Conservation (phyloP, 495 filamentous ascomycete genomes). For the Polyplosphaeria fusca region DNA sequence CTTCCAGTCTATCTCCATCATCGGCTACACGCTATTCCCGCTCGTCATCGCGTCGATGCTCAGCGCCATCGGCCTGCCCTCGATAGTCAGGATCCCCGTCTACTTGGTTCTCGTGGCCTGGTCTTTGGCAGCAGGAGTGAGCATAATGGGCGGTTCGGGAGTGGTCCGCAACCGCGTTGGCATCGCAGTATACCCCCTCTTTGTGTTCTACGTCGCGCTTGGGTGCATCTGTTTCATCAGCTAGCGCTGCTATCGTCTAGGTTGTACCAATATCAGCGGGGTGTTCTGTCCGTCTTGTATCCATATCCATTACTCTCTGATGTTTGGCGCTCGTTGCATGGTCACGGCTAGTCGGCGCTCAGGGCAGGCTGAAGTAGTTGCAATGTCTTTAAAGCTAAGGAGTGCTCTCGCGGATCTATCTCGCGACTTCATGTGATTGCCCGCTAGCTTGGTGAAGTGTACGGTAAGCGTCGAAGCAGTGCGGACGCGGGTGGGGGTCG, state of each 20-base stretch:
- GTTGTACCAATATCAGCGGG: conserved; percentile 14
- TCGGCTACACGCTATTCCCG: conserved; percentile 98
- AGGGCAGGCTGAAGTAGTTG: too few relatives aligned
- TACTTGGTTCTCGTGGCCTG: conserved; percentile 84
- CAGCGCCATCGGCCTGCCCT: conserved; percentile 73
- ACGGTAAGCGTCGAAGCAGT: too few relatives aligned
- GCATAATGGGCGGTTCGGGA: conserved; percentile 91
- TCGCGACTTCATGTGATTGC: too few relatives aligned
- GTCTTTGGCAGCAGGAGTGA: conserved; percentile 92
- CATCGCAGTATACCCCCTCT: conserved; percentile 89
- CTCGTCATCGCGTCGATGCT: conserved; percentile 89
- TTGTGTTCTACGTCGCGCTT: conserved; percentile 92
- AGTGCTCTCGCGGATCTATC: too few relatives aligned
- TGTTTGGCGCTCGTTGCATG: too few relatives aligned
- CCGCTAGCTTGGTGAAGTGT: too few relatives aligned
- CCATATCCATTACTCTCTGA: too few relatives aligned
- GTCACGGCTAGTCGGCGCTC: too few relatives aligned
- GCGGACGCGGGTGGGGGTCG: too few relatives aligned
- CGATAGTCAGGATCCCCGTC: conserved; percentile 79
- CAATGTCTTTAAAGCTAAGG: too few relatives aligned
- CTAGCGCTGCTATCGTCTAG: conserved; percentile 43
- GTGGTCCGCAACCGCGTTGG: conserved; percentile 93
- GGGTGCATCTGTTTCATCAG: conserved; percentile 96
- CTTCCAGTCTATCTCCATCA: conserved; percentile 94
- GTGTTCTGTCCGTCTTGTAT: conserved; percentile 7